Evolutionary conservation across 305 asterid genomes (phyloP), one percentile per base, ranked within the genome.

Genomic region (Solanum chacoense): DNA sequence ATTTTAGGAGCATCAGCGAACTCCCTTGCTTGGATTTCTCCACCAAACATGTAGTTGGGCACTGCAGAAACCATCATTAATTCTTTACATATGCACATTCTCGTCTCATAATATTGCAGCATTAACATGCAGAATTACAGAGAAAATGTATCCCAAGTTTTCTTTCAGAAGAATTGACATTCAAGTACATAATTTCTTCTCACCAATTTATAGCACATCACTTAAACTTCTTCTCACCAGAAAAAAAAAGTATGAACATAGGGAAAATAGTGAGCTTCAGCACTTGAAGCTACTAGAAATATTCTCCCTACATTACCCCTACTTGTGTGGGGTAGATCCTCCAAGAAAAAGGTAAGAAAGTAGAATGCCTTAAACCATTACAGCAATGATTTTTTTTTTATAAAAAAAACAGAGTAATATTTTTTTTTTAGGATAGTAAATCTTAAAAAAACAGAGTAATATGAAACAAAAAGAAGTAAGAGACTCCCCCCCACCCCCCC

Each of bases 1-100:
- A 92, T 88, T 87, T 93, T 93, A 87, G 93, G 65, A 31, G 95
- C 88, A 73, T 93, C 90, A 72, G 89, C 72, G 67, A 91, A 94
- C 83, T 95, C 98, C 92, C 94, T 91, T 67, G 95, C 90, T 86
- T 92, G 99, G 89, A 95, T 91, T 89, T 94, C 96, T 89, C 94
- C 97, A 63, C 92, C 94, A 89, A 94, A 84, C 91, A 92, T 89
- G 91, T 95, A 95, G 89, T 90, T 93, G 88, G 97, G 87, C 50
- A 90, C 99, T 98, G 94, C 91, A 93, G 87, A 88, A 63, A 80
- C 87, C 84, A 87, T 38, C 40, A 31, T 40, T 50, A 84, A n/a
- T 34, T 22, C 40, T 83, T 85, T 26, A 81, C 45, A 69, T 5
- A 55, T 7, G 83, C 45, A 86, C 81, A 69, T 83, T 55, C 78